A percentile compares a stretch with the other conserved stretches of the same genome.
phyloP scores from a whole-genome alignment of 805 yeast species.

The Barnettozyma botsteinii region DNA sequence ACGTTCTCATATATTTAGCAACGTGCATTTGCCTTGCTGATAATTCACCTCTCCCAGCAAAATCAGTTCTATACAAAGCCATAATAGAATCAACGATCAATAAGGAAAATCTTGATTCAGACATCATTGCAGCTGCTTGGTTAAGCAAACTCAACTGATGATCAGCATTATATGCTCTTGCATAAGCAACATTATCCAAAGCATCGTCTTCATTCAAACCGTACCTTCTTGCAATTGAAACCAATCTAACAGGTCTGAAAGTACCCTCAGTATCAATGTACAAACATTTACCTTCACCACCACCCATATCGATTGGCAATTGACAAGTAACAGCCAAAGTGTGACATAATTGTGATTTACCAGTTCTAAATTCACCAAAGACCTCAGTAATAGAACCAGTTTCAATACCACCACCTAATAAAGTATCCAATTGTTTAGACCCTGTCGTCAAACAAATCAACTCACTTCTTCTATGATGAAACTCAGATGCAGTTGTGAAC shows the following conservation, averaged over 20 bases:
- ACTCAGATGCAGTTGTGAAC: conserved; percentile 94
- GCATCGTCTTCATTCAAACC: conserved; percentile 92
- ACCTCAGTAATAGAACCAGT: conserved; percentile 96
- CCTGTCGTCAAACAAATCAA: conserved; percentile 94
- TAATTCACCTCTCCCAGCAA: conserved; percentile 90
- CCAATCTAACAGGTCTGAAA: conserved; percentile 85
- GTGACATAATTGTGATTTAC: conserved; percentile 95
- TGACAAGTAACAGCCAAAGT: conserved; percentile 96
- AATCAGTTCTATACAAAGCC: conserved; percentile 95
- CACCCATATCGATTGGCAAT: conserved; percentile 93
- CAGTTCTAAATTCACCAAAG: conserved; percentile 96
- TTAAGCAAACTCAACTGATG: conserved; percentile 84
- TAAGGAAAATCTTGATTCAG: conserved; percentile 84
- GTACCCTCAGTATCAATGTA: conserved; percentile 98
- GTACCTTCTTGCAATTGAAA: conserved; percentile 84
- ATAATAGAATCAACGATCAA: conserved; percentile 95
- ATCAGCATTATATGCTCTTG: conserved; percentile 95
- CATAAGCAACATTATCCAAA: conserved; percentile 95
- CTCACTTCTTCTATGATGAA: conserved; percentile 83
- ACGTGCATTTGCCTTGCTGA: conserved; percentile 93
- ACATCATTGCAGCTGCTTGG: conserved; percentile 94
- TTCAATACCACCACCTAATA: conserved; percentile 94
- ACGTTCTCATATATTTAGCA: conserved; percentile 84
- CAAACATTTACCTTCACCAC: conserved; percentile 96
- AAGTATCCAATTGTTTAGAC: conserved; percentile 85